These are phyloP conservation scores for Cucurbita pepo DNA, from an alignment of 306 rosid genomes.

Conservation along the genomic window DNA sequence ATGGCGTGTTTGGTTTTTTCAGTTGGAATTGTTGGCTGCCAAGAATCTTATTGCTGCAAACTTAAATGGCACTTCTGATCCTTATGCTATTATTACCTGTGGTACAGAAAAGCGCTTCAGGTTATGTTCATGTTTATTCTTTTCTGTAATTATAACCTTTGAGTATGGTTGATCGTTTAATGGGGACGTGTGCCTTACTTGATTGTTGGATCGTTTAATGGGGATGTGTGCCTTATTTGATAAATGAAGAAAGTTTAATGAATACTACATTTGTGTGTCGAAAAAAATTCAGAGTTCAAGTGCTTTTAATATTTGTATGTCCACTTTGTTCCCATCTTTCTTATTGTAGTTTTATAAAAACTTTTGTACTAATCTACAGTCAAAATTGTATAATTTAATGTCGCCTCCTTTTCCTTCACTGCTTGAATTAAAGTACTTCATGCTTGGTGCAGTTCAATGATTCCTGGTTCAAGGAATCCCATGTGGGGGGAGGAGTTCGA, in stretches of 20 bases:
- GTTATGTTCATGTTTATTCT: conserved; percentile 15
- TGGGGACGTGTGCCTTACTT: background rate
- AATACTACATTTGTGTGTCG: too few species aligned
- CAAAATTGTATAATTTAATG: background rate
- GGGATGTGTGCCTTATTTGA: background rate
- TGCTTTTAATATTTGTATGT: background rate
- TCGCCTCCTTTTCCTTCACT: background rate
- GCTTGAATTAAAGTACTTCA: conserved; percentile 5
- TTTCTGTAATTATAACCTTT: background rate
- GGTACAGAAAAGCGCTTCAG: conserved; percentile 90
- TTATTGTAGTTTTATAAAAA: background rate
- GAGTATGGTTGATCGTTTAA: background rate
- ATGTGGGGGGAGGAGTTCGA: conserved; percentile 99
- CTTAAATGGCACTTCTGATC: conserved; percentile 91
- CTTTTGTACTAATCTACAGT: background rate
- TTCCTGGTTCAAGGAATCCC: conserved; percentile 99
- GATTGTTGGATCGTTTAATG: background rate
- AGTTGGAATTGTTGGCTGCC: conserved; percentile 95
- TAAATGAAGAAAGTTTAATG: too few species aligned
- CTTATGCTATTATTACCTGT: conserved; percentile 85
- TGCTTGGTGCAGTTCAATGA: conserved; percentile 73
- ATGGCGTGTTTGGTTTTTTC: conserved; percentile 13
- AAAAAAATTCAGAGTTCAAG: background rate
- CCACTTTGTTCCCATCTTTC: background rate
- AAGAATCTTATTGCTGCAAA: conserved; percentile 88